phyloP scores from a whole-genome alignment of 305 asterid species.

The Caryopteris hybrid region DNA sequence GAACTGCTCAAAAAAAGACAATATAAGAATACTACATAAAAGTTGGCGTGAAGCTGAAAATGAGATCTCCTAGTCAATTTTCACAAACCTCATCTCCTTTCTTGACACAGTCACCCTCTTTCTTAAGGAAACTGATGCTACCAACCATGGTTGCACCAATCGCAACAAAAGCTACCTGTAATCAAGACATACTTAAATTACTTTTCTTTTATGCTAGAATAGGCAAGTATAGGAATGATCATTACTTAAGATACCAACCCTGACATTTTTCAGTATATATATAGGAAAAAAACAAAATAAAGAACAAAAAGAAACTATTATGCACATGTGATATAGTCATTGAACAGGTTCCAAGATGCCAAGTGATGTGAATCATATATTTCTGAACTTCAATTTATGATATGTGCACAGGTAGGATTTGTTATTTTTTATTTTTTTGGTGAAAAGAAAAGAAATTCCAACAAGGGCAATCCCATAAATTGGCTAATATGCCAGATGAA shows the following conservation, averaged over 20 bases:
- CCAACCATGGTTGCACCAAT: conserved; percentile 99
- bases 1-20: conserved; percentile 49
- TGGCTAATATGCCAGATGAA: background rate
- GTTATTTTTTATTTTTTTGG: no score
- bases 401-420: background rate
- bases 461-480: background rate
- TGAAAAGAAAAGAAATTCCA: background rate
- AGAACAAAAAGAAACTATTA: background rate
- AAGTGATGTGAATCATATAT: background rate
- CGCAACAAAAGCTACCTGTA: conserved; percentile 97
- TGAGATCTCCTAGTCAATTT: conserved; percentile 2
- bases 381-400: background rate
- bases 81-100: conserved; percentile 93
- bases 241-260: background rate
- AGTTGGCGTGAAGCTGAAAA: background rate
- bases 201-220: no score
- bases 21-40: background rate
- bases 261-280: background rate
- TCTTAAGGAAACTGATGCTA: conserved; percentile 74
- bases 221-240: no score
- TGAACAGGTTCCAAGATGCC: background rate
- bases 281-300: background rate
- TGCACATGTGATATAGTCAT: background rate
- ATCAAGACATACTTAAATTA: background rate
- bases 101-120: conserved; percentile 62